A percentile compares a stretch with the other conserved stretches of the same genome.
Conservation (phyloP, 164 flowering plant genomes). For the Brasenia schreberi region DNA sequence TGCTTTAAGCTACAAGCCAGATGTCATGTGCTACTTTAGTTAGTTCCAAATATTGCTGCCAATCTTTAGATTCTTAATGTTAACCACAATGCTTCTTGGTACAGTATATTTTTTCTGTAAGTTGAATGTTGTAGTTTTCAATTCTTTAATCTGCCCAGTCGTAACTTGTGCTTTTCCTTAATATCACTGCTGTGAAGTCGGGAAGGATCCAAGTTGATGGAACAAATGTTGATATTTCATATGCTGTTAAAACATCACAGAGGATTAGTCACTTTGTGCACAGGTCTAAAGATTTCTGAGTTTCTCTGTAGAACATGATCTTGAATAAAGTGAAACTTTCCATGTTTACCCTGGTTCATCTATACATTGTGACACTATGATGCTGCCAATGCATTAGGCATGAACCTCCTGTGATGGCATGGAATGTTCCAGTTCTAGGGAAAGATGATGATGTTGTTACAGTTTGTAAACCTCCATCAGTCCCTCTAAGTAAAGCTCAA, state of each 20-base stretch:
- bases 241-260: conserved; percentile 56
- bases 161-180: background rate
- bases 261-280: conserved; percentile 90
- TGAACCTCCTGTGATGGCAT: conserved; percentile 90
- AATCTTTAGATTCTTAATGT: too few relatives aligned
- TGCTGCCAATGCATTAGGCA: conserved; percentile 38
- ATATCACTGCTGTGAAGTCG: conserved; percentile 73
- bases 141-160: background rate
- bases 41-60: too few relatives aligned
- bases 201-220: conserved; percentile 94
- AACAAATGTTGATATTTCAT: conserved; percentile 51
- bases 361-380: too few relatives aligned
- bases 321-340: background rate
- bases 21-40: too few relatives aligned
- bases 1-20: too few relatives aligned
- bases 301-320: background rate
- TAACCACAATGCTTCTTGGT: too few relatives aligned
- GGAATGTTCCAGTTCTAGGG: conserved; percentile 44
- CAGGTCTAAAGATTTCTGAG: conserved; percentile 32
- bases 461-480: conserved; percentile 80
- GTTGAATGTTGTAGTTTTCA: too few relatives aligned
- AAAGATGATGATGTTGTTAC: conserved; percentile 65
- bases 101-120: too few relatives aligned
- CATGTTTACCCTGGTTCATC: too few relatives aligned
- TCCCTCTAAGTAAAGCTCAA: conserved; percentile 52